A percentile compares a stretch with the other conserved stretches of the same genome.
Conservation (phyloP, 179 eudicot species). For the Gypsophila paniculata region DNA sequence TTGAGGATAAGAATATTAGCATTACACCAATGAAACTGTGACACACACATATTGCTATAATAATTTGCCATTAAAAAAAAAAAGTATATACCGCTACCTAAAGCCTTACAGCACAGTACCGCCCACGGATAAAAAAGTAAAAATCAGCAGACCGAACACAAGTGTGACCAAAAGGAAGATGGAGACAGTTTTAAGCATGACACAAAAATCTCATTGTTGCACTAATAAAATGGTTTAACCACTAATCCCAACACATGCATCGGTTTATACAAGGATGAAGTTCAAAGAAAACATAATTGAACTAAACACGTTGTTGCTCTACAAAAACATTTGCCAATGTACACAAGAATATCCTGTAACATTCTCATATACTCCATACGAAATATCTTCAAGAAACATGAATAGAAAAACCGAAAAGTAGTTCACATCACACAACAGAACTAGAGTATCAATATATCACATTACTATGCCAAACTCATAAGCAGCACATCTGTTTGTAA, state of each 20-base stretch:
- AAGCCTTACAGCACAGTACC: background rate
- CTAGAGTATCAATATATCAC: background rate
- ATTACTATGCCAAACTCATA: too few relatives aligned
- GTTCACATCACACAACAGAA: background rate
- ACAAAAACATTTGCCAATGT: background rate
- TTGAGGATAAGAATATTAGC: constrained; percentile 13
- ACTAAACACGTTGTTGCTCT: background rate
- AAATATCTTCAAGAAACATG: background rate
- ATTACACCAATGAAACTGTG: background rate
- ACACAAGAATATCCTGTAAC: background rate
- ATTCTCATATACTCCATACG: background rate
- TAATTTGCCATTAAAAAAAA: too few relatives aligned
- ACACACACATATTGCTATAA: background rate
- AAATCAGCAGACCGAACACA: background rate
- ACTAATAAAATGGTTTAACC: background rate
- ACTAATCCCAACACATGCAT: background rate
- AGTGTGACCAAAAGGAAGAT: background rate
- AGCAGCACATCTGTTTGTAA: background rate
- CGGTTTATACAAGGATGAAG: background rate
- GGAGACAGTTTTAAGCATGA: background rate
- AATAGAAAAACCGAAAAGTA: background rate
- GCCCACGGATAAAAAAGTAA: background rate
- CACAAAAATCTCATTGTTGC: background rate
- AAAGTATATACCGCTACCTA: background rate
- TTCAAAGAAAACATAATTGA: background rate